These are phyloP conservation scores for Macrophomina tecta DNA, from an alignment of 2,329 filamentous ascomycete species.

Conservation along the genomic window DNA sequence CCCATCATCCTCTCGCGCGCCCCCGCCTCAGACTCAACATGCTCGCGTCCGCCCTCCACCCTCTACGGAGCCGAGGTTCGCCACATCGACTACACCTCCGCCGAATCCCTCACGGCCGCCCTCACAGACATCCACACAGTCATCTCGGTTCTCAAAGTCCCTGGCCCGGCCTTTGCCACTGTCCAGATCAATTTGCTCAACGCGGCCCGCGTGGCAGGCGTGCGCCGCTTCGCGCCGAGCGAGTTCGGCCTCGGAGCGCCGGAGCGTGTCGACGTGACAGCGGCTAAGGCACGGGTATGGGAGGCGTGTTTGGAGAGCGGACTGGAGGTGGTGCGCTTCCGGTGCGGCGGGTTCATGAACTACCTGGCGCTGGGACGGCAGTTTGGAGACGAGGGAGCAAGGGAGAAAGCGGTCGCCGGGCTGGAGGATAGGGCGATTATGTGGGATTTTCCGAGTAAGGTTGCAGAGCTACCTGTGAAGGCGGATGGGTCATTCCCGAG, in stretches of 20 bases:
- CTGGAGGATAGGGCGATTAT: slow-evolving; percentile 32
- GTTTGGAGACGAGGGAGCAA: slow-evolving; percentile 23
- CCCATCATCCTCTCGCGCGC: slow-evolving; percentile 41
- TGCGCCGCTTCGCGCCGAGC: slow-evolving; percentile 60
- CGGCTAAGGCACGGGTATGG: slow-evolving; percentile 36
- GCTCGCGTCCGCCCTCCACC: neutral
- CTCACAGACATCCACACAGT: slow-evolving; percentile 37
- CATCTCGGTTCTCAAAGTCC: slow-evolving; percentile 34
- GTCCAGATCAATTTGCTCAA: slow-evolving; percentile 55
- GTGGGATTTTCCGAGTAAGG: slow-evolving; percentile 32
- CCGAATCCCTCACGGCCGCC: slow-evolving; percentile 32
- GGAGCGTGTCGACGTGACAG: slow-evolving; percentile 32
- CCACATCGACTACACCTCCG: slow-evolving; percentile 39
- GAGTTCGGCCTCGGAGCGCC: slow-evolving; percentile 48
- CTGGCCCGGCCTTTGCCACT: slow-evolving; percentile 34
- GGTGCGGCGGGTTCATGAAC: slow-evolving; percentile 45
- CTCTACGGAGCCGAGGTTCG: slow-evolving; percentile 32
- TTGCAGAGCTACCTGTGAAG: slow-evolving; percentile 37
- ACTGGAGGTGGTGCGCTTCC: slow-evolving; percentile 42
- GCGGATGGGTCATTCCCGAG: slow-evolving; percentile 34
- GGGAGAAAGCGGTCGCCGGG: slow-evolving; percentile 35
- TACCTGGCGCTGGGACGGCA: slow-evolving; percentile 39
- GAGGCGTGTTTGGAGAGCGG: slow-evolving; percentile 34
- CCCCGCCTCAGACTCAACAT: slow-evolving; percentile 11
- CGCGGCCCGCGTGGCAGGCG: slow-evolving; percentile 57